Evolutionary conservation across 176 grass and related monocot genomes (phyloP).

Genomic region (Zizania latifolia): DNA sequence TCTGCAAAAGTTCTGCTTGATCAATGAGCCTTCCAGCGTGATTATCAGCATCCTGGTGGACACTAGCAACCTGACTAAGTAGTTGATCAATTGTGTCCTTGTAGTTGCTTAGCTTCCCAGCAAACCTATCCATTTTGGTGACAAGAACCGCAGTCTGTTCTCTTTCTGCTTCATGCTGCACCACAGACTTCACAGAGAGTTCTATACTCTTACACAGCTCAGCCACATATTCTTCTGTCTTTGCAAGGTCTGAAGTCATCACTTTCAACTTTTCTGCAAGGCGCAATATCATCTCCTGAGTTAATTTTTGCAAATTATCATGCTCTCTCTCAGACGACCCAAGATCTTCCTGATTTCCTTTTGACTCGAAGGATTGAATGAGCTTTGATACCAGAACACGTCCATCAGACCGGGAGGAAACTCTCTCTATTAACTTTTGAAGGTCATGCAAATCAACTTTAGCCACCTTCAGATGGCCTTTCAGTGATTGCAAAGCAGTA

Average conservation of each 20-base stretch:
- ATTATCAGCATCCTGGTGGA: conserved; percentile 52
- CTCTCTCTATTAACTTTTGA: conserved; percentile 61
- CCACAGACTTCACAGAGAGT: conserved; percentile 37
- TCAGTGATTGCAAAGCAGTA: conserved; percentile 46
- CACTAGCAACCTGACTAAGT: conserved; percentile 41
- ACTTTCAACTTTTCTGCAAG: conserved; percentile 50
- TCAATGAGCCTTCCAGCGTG: conserved; percentile 38
- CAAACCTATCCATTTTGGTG: conserved; percentile 62
- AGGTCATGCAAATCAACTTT: conserved; percentile 65
- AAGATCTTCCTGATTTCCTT: conserved; percentile 51
- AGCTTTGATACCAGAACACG: conserved; percentile 74
- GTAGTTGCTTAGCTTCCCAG: conserved; percentile 52
- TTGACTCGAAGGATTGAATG: conserved; percentile 79
- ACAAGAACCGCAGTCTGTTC: conserved; percentile 36
- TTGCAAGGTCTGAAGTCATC: conserved; percentile 51
- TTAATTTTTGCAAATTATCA: conserved; percentile 49
- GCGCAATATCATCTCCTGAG: conserved; percentile 45
- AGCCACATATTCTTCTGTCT: conserved; percentile 48
- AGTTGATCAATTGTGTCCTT: conserved; percentile 50
- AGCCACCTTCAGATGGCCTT: conserved; percentile 51
- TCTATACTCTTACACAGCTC: conserved; percentile 39
- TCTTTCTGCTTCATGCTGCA: conserved; percentile 41
- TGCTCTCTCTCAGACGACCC: conserved; percentile 50
- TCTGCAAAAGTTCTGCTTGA: conserved; percentile 69
- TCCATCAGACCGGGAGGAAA: conserved; percentile 51